Percentiles rank a stretch among this genome's conserved stretches.
Conservation (phyloP, 1,284 basidiomycete genomes). For the Irpex sp. region DNA sequence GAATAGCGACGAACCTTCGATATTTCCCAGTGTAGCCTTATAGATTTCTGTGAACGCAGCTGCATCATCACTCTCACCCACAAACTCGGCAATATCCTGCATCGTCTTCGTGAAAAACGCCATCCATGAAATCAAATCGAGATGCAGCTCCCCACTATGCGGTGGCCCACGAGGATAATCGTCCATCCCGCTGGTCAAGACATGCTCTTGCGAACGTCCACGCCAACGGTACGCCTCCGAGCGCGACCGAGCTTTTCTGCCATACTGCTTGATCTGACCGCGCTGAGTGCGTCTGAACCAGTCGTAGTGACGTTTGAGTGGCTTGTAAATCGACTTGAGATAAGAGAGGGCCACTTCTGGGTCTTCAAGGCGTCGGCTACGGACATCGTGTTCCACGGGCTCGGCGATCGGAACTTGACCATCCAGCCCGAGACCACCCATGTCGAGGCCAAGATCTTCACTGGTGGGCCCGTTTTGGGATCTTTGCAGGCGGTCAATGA, state of each 20-base stretch:
- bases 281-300: constrained; percentile 95
- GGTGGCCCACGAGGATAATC: constrained; percentile 90
- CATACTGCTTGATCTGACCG: constrained; percentile 90
- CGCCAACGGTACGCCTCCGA: constrained; percentile 93
- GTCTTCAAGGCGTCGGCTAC: constrained; percentile 51
- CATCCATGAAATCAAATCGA: constrained; percentile 95
- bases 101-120: constrained; percentile 90
- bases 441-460: constrained; percentile 63
- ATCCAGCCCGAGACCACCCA: constrained; percentile 56
- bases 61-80: constrained; percentile 81
- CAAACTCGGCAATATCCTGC: constrained; percentile 78
- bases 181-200: constrained; percentile 92
- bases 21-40: constrained; percentile 76
- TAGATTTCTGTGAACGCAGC: constrained; percentile 75
- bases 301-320: constrained; percentile 86
- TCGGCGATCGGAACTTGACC: constrained; percentile 44
- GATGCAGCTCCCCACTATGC: constrained; percentile 87
- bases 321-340: constrained; percentile 77
- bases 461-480: constrained; percentile 42
- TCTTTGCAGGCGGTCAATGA: constrained; percentile 71
- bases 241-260: constrained; percentile 75
- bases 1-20: constrained; percentile 62
- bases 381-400: constrained; percentile 20
- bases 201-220: constrained; percentile 83
- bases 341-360: constrained; percentile 63